Evolutionary conservation across 371 early-diverging fungal genomes (phyloP), one percentile per base, ranked within the genome.

Genomic region (Mucor piriformis): DNA sequence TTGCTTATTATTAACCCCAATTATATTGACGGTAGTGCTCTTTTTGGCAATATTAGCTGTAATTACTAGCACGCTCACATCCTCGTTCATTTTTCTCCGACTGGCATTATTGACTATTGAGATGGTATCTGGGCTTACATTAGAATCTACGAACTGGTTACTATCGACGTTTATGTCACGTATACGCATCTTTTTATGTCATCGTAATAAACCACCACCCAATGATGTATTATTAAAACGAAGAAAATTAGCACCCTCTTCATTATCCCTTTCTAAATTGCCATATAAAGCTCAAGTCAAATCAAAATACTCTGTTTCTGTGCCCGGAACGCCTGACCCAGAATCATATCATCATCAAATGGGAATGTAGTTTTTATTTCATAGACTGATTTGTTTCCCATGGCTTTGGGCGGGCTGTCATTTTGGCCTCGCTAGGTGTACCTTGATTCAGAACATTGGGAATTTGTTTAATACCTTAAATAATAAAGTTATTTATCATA

Each of bases 381-480:
- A n/a, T n/a, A n/a, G n/a, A n/a, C n/a, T n/a, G 12, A 16, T 29
- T 54, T 27, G 34, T 38, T 57, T 83, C 80, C 78, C 83, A 83
- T 18, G 83, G 82, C 52, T 81, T 83, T 27, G 62, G 79, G 37
- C 77, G 65, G 20, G 78, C 77, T 32, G 63, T 63, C 61, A 79
- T 42, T 44, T 69, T 76, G 11, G 83, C 44, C 43, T 67, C 64
- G 29, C 80, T 81, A 0, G 83, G 83, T 6, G 69, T 69, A 7
- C 74, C 79, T 40, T 79, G 74, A 40, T 80, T 81, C 43, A 83
- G 50, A 37, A 67, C 67, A 50, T 77, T 75, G 12, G 83, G 83
- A 48, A 83, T 83, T 54, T 77, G 73, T 44, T 75, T 77, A 29
- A 83, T 83, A 43, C 83, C 83, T 68, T n/a, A 34, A 40, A 10